Evolutionary conservation across 148 eudicot species (phyloP).

Genomic region (Suaeda aralocaspica): DNA sequence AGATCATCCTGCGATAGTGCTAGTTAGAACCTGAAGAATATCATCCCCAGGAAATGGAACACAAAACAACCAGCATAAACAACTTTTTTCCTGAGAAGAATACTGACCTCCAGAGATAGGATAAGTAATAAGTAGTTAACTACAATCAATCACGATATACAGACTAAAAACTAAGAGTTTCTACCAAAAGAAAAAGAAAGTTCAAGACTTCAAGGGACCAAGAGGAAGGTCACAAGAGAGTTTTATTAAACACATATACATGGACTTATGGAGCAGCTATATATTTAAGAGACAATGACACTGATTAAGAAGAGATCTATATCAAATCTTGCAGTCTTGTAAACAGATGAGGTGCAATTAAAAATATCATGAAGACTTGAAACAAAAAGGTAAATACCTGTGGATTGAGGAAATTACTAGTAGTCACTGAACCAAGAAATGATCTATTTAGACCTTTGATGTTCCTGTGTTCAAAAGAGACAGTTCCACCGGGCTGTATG

Average conservation of each 20-base stretch:
- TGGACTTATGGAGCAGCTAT: background rate
- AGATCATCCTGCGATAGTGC: constrained; percentile 75
- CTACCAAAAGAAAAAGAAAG: background rate
- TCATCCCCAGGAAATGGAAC: constrained; percentile 1
- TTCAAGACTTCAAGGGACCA: background rate
- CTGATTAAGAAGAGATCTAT: background rate
- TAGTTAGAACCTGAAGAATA: constrained; percentile 3
- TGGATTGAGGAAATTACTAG: constrained; percentile 91
- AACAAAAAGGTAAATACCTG: constrained; percentile 47
- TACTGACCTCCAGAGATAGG: background rate
- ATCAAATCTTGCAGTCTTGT: background rate
- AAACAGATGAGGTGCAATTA: background rate
- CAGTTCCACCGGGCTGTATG: constrained; percentile 89
- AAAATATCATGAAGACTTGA: background rate
- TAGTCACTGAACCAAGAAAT: constrained; percentile 82
- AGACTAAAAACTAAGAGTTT: background rate
- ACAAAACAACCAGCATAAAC: background rate
- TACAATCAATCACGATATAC: background rate
- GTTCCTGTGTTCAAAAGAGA: constrained; percentile 93
- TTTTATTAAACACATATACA: background rate
- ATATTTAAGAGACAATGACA: background rate
- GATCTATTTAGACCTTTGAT: constrained; percentile 85
- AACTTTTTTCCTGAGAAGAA: background rate
- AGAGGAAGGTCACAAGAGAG: background rate
- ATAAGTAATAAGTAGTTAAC: background rate